Percentiles rank a stretch among this genome's conserved stretches.
phyloP scores from a whole-genome alignment of 2,329 filamentous ascomycete species.

The Trichoderma hamatum region DNA sequence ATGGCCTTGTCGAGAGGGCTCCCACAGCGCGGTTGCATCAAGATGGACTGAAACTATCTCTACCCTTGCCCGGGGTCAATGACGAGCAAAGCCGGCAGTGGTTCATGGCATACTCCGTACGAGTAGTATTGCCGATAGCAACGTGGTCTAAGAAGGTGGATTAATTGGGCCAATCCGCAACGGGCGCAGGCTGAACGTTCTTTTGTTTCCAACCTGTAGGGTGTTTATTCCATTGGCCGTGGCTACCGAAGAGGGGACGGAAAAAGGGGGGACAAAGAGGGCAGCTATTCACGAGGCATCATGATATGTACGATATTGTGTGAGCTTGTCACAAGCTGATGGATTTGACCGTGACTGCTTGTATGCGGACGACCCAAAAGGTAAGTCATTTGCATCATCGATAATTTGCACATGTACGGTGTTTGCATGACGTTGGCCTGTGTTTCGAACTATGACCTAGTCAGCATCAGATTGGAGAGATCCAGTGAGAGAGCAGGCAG shows the following conservation, averaged over 20 bases:
- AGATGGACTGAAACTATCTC: background rate
- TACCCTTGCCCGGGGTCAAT: background rate
- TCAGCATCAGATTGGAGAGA: constrained; percentile 9
- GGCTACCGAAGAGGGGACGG: background rate
- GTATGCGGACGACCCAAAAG: constrained; percentile 15
- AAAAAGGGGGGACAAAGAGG: background rate
- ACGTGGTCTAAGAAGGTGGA: constrained; percentile 10
- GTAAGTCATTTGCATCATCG: constrained; percentile 5
- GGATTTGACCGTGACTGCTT: background rate
- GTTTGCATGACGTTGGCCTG: no score
- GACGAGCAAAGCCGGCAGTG: background rate
- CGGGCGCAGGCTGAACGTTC: constrained; percentile 1
- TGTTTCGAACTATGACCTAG: constrained; percentile 9
- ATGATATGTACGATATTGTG: background rate
- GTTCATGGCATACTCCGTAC: background rate
- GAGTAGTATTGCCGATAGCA: background rate
- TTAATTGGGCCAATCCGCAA: constrained; percentile 7
- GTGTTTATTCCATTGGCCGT: background rate
- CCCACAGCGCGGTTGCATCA: background rate
- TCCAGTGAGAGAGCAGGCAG: constrained; percentile 8
- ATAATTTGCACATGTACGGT: background rate
- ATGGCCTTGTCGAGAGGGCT: background rate
- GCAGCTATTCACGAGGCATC: constrained; percentile 12
- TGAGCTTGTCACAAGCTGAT: background rate
- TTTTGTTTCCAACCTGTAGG: background rate